A percentile compares a stretch with the other conserved stretches of the same genome.
Evolutionary conservation across 305 asterid species (phyloP).

Genomic region (Plantago coronopus): DNA sequence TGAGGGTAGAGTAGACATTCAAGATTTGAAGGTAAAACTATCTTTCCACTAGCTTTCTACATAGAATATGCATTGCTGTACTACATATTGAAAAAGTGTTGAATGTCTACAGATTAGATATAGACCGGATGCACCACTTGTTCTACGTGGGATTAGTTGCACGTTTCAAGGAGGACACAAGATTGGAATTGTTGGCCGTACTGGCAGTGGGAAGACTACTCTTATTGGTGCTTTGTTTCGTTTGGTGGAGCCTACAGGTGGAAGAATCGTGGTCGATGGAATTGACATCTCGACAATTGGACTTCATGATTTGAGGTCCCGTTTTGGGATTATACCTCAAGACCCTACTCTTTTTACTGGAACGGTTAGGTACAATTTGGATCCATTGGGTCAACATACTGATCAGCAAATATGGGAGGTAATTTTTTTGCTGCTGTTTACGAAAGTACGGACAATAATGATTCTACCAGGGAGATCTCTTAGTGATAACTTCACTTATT

Average conservation of each 20-base stretch:
- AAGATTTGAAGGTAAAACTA: constrained; percentile 56
- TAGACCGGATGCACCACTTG: constrained; percentile 73
- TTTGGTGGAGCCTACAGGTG: constrained; percentile 81
- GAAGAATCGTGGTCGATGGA: constrained; percentile 84
- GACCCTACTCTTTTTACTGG: constrained; percentile 96
- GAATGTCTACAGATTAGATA: constrained; percentile 57
- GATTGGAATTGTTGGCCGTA: constrained; percentile 88
- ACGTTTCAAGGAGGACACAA: constrained; percentile 79
- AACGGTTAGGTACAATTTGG: constrained; percentile 82
- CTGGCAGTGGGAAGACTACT: constrained; percentile 97
- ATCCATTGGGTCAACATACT: constrained; percentile 71
- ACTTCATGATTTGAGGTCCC: constrained; percentile 87
- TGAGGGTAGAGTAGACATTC: constrained; percentile 73
- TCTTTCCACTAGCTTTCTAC: not conserved
- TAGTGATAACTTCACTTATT: not conserved
- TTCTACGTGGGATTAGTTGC: constrained; percentile 80
- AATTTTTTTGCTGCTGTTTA: constrained; percentile 6
- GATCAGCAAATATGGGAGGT: constrained; percentile 92
- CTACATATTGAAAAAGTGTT: constrained; percentile 8
- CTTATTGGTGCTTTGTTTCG: constrained; percentile 87
- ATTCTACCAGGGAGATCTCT: too few species aligned
- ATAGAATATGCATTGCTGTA: not conserved
- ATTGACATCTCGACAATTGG: constrained; percentile 64
- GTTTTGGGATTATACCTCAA: constrained; percentile 89
- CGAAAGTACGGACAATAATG: not conserved